Evolutionary conservation across 1,284 basidiomycete species (phyloP).

Genomic region (Athelia psychrophila): DNA sequence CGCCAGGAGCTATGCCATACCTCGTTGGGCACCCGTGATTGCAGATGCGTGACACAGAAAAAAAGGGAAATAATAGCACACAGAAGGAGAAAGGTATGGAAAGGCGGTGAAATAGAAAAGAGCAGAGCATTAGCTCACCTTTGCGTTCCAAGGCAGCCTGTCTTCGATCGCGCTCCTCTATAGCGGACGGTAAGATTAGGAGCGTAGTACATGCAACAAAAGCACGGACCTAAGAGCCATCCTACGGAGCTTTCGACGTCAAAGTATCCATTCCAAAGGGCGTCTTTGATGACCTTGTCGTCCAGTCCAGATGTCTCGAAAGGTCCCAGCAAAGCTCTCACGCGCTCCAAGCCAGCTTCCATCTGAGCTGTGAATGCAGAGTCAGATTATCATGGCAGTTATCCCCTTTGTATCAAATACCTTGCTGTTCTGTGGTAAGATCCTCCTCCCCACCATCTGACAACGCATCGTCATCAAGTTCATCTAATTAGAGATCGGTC

Average conservation of each 20-base stretch:
- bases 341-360: slow-evolving; percentile 64
- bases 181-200: slow-evolving; percentile 2
- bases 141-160: slow-evolving; percentile 65
- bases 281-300: slow-evolving; percentile 76
- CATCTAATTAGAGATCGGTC: slow-evolving; percentile 46
- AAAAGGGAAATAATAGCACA: slow-evolving; percentile 5
- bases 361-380: slow-evolving; percentile 57
- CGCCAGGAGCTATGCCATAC: slow-evolving; percentile 9
- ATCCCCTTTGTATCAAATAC: slow-evolving; percentile 29
- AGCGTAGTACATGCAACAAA: background rate
- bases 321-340: slow-evolving; percentile 67
- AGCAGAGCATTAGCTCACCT: slow-evolving; percentile 60
- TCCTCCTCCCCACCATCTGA: slow-evolving; percentile 72
- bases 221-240: slow-evolving; percentile 65
- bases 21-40: slow-evolving; percentile 11
- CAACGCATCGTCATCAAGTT: slow-evolving; percentile 70
- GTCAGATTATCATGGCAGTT: slow-evolving; percentile 3
- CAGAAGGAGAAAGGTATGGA: slow-evolving; percentile 18
- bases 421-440: slow-evolving; percentile 68
- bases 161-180: slow-evolving; percentile 62
- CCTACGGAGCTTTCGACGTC: slow-evolving; percentile 77
- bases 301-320: slow-evolving; percentile 64
- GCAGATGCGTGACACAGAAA: slow-evolving; percentile 10
- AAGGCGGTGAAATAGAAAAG: slow-evolving; percentile 28
- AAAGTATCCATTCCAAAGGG: slow-evolving; percentile 89